Conservation (phyloP, 73 alveolate genomes). For the Stentor roeselii region DNA sequence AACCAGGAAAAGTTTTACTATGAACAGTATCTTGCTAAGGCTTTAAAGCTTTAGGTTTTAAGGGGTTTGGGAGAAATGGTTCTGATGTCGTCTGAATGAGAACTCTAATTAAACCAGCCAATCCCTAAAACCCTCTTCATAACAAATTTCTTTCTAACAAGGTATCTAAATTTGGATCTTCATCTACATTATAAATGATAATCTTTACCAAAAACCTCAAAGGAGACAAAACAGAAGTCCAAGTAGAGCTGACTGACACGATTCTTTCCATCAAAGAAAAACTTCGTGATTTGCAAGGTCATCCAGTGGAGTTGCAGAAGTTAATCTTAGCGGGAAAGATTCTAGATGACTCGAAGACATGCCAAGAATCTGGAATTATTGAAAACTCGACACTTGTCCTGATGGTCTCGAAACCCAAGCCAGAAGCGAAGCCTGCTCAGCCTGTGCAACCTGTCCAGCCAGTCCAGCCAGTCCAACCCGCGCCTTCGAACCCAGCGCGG, state of each 20-base stretch:
- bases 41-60: too few relatives aligned
- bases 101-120: too few relatives aligned
- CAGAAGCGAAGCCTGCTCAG: conserved; percentile 31
- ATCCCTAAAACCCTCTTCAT: too few relatives aligned
- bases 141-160: too few relatives aligned
- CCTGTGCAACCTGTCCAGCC: background rate
- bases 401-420: conserved; percentile 48
- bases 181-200: conserved; percentile 46
- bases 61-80: too few relatives aligned
- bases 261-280: conserved; percentile 42
- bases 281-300: conserved; percentile 42
- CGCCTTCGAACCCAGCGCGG: background rate
- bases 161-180: too few relatives aligned
- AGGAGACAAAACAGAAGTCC: conserved; percentile 51
- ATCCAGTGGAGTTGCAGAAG: conserved; percentile 47
- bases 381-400: conserved; percentile 62
- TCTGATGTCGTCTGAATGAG: too few relatives aligned
- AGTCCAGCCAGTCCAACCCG: background rate
- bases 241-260: conserved; percentile 29
- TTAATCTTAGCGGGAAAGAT: conserved; percentile 60
- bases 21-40: too few relatives aligned
- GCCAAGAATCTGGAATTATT: conserved; percentile 45
- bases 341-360: conserved; percentile 50
- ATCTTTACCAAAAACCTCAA: conserved; percentile 46
- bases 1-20: too few relatives aligned